Base-by-base conservation (phyloP, 495 filamentous ascomycete species). In the Penicillium silybi region DNA sequence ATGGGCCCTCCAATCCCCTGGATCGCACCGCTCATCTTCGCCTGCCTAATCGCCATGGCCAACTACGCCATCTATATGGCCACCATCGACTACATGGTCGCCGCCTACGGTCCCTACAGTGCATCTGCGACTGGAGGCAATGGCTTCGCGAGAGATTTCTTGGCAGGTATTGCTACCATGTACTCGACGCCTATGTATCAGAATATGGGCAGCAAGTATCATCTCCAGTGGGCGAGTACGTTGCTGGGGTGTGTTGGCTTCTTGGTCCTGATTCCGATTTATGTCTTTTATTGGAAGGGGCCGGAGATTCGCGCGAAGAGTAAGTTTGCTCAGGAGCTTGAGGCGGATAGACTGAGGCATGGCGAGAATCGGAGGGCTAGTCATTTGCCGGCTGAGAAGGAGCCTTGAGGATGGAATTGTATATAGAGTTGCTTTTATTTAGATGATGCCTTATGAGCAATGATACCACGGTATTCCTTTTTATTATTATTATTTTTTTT, bases 41-140 rank as follows among this genome's bases (percentile, higher is more conserved):
- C 73, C 1, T 72, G 73, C 18, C 61, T 86, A n/a, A 83, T 88
- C 48, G 83, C 81, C 8, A 84, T 86, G 48, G 83, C 84, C 20
- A 86, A 87, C 58, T 87, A 86, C 54, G 74, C 77, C 41, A 86
- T 88, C 56, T 87, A 88, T 68, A 88, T 89, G 85, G 86, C 85
- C 0, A 89, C 88, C 0, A 87, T 90, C 50, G 87, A 92, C 56
- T 92, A 92, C 70, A 90, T 90, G 87, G 81, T 90, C n/a, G 83
- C 80, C 38, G 80, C 85, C 1, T 90, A 92, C 62, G 88, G 87
- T 0, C 85, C 84, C 0, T 90, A 89, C 64, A 83, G 85, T 22
- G 85, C 88, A 4, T 90, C 87, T 1, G 88, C 88, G 0, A 90
- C 88, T 1, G 88, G 88, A 17, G 85, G 84, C 1, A 88, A 88